A percentile compares a stretch with the other conserved stretches of the same genome.
Evolutionary conservation across 2,329 filamentous ascomycete genomes (phyloP).

Genomic region (Fusarium mexicanum): DNA sequence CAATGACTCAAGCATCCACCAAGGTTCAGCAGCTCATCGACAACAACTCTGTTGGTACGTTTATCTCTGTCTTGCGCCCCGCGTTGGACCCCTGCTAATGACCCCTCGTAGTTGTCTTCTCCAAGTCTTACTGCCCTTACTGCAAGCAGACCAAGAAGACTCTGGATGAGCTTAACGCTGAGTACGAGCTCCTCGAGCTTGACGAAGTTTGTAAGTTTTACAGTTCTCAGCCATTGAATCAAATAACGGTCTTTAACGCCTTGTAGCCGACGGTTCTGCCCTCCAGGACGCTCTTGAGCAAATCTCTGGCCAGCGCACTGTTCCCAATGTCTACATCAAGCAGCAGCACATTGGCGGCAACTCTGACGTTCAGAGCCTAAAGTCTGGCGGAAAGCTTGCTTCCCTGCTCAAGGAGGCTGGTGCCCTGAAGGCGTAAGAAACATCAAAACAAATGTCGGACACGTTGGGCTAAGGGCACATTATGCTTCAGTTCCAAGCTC

Average conservation of each 20-base stretch:
- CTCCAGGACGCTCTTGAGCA: constrained; percentile 86
- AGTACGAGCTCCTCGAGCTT: constrained; percentile 81
- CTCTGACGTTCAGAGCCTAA: constrained; percentile 78
- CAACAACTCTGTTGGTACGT: constrained; percentile 83
- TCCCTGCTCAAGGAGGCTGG: constrained; percentile 54
- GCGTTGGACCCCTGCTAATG: not conserved
- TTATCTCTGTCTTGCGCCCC: not conserved
- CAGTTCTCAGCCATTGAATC: not conserved
- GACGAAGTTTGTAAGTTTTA: constrained; percentile 79
- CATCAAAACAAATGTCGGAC: constrained; percentile 1
- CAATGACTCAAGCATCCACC: constrained; percentile 83
- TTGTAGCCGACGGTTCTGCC: constrained; percentile 78
- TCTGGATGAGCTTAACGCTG: constrained; percentile 74
- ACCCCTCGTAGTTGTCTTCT: constrained; percentile 79
- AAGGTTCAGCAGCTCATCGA: constrained; percentile 90
- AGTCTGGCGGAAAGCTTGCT: constrained; percentile 56
- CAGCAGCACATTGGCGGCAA: constrained; percentile 96
- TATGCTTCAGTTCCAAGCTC: constrained; percentile 38
- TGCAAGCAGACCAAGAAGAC: constrained; percentile 82
- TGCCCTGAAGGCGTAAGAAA: constrained; percentile 55
- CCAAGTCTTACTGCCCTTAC: constrained; percentile 96
- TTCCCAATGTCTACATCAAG: constrained; percentile 95
- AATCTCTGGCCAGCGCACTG: constrained; percentile 84
- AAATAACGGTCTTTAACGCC: constrained; percentile 27
- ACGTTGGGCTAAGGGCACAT: constrained; percentile 20